A percentile compares a stretch with the other conserved stretches of the same genome.
Evolutionary conservation across 495 filamentous ascomycete genomes (phyloP).

Genomic region (Xylaria palmicola): DNA sequence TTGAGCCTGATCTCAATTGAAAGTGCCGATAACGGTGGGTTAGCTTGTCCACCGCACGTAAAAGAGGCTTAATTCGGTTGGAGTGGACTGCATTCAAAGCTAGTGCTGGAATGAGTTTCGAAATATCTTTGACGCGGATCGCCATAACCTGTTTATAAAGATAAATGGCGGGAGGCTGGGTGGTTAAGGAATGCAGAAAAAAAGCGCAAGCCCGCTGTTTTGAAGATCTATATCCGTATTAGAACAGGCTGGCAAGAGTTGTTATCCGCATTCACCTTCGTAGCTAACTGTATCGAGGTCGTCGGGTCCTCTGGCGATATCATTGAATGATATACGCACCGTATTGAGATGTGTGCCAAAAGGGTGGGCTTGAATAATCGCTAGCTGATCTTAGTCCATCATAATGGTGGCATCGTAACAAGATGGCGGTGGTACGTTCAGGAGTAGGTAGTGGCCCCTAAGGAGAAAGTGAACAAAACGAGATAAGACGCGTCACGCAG

Average conservation of each 20-base stretch:
- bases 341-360: not conserved
- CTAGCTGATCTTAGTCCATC: not conserved
- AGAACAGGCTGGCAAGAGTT: not conserved
- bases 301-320: not conserved
- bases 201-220: not conserved
- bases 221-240: not conserved
- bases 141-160: not conserved
- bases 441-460: not conserved
- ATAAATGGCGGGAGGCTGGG: slow-evolving; percentile 3
- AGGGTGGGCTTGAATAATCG: not conserved
- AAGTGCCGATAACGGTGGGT: too few relatives aligned
- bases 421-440: not conserved
- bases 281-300: not conserved
- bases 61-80: not conserved
- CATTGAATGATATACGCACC: not conserved
- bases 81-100: not conserved
- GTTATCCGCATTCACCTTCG: not conserved
- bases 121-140: not conserved
- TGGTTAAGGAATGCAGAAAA: not conserved
- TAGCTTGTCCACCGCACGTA: too few relatives aligned
- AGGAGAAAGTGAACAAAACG: not conserved
- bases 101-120: not conserved
- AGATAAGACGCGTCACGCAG: not conserved
- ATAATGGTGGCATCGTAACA: not conserved
- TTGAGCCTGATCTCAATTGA: too few relatives aligned